phyloP scores from a whole-genome alignment of 2,329 filamentous ascomycete species.

The Dactylellina sp. region DNA sequence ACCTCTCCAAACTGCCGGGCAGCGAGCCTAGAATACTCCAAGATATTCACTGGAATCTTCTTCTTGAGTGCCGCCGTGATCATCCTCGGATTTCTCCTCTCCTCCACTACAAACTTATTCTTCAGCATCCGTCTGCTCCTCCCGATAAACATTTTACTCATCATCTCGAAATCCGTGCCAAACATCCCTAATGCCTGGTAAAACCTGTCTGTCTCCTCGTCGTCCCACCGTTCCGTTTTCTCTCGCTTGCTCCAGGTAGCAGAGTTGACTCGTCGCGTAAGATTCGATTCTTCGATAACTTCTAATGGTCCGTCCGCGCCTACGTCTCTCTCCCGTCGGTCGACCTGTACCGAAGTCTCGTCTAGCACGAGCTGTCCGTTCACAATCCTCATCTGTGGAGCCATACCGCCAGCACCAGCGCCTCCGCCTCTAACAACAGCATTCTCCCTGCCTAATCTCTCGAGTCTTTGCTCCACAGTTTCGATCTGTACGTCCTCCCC shows the following conservation, averaged over 20 bases:
- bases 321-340: conserved; percentile 74
- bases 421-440: conserved; percentile 52
- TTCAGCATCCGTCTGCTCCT: conserved; percentile 80
- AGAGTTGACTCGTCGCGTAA: conserved; percentile 77
- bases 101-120: conserved; percentile 84
- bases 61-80: conserved; percentile 73
- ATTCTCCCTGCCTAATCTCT: conserved; percentile 53
- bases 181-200: conserved; percentile 80
- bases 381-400: conserved; percentile 73
- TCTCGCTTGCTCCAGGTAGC: conserved; percentile 75
- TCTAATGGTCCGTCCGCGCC: conserved; percentile 69
- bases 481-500: conserved; percentile 61
- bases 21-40: conserved; percentile 62
- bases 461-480: conserved; percentile 58
- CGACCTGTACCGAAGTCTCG: conserved; percentile 74
- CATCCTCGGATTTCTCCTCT: conserved; percentile 73
- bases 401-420: conserved; percentile 62
- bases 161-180: conserved; percentile 85
- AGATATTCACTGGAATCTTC: conserved; percentile 62
- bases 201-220: conserved; percentile 78
- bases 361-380: conserved; percentile 80
- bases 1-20: conserved; percentile 60
- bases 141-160: conserved; percentile 78
- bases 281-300: conserved; percentile 80
- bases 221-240: conserved; percentile 76